These are phyloP conservation scores for Peronosclerospora sorghi DNA, from an alignment of 352 stramenopile genomes.

Conservation along the genomic window DNA sequence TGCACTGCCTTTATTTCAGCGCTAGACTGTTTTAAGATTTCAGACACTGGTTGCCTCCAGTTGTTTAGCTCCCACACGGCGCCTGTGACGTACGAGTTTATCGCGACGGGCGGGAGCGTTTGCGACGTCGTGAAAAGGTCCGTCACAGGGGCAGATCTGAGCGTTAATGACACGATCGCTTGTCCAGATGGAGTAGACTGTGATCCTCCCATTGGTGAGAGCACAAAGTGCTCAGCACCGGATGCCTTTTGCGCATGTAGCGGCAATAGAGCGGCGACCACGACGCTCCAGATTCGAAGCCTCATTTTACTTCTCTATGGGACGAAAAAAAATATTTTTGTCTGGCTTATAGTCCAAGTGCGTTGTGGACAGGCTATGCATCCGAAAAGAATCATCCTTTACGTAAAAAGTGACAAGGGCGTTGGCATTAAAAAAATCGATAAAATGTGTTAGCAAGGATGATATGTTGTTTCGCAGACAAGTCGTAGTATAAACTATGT, in stretches of 20 bases:
- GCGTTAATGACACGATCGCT: conserved; percentile 12
- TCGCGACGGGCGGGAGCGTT: conserved; percentile 3
- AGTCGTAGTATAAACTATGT: too few relatives aligned
- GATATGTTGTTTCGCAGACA: too few relatives aligned
- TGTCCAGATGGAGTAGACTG: conserved; percentile 1
- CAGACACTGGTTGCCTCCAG: conserved; percentile 15
- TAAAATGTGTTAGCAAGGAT: too few relatives aligned
- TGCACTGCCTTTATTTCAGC: conserved; percentile 4
- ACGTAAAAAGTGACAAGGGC: too few relatives aligned
- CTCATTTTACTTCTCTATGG: conserved; percentile 8
- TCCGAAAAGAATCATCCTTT: too few relatives aligned
- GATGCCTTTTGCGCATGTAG: conserved; percentile 2
- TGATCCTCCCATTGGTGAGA: conserved; percentile 14
- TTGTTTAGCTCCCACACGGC: conserved; percentile 22
- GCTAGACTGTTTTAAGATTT: conserved; percentile 7
- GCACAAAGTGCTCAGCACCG: conserved; percentile 16
- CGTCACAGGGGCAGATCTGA: conserved; percentile 10
- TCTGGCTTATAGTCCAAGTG: conserved; percentile 5
- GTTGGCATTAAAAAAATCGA: too few relatives aligned
- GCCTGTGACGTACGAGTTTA: conserved; percentile 13
- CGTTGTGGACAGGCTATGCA: conserved; percentile 3
- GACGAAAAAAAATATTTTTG: conserved; percentile 4
- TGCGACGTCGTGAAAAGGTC: conserved; percentile 5
- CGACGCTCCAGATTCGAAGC: background rate
- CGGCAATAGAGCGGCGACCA: conserved; percentile 1